These are phyloP conservation scores for Saccharomycopsis capsularis DNA, from an alignment of 805 yeast genomes.

Conservation along the genomic window DNA sequence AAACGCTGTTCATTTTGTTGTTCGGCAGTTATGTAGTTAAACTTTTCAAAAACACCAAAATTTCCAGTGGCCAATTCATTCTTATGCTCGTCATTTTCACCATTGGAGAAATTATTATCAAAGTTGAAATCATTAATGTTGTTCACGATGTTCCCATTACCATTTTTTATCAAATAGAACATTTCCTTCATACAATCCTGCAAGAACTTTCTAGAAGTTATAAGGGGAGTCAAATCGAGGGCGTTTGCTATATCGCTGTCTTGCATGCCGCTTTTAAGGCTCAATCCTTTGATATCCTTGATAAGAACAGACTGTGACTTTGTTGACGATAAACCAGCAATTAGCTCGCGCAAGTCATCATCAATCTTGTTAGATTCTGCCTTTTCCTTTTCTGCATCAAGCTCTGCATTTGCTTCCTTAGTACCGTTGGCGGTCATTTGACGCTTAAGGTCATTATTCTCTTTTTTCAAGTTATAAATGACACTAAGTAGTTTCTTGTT, in stretches of 20 bases:
- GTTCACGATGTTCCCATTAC: constrained; percentile 18
- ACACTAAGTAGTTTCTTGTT: constrained; percentile 12
- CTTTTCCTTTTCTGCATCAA: not conserved
- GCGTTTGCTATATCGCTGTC: constrained; percentile 3
- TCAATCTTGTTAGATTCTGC: constrained; percentile 3
- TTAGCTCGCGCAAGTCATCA: constrained; percentile 15
- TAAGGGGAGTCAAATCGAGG: constrained; percentile 22
- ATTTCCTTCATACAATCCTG: constrained; percentile 27
- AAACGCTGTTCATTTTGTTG: constrained; percentile 13
- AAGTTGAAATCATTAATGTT: constrained; percentile 16
- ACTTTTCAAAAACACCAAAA: constrained; percentile 18
- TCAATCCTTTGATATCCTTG: constrained; percentile 15
- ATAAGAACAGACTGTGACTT: constrained; percentile 15
- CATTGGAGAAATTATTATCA: constrained; percentile 4
- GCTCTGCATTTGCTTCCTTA: not conserved
- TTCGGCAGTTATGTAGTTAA: constrained; percentile 15
- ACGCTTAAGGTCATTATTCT: constrained; percentile 5
- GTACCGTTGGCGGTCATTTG: not conserved
- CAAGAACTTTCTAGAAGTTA: constrained; percentile 26
- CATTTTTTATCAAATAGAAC: constrained; percentile 23
- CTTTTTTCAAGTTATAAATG: constrained; percentile 10
- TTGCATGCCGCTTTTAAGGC: not conserved
- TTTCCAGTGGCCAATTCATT: constrained; percentile 5
- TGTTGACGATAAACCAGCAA: constrained; percentile 12
- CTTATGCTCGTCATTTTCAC: not conserved